A percentile compares a stretch with the other conserved stretches of the same genome.
These are phyloP conservation scores for Coemansia sp. DNA, from an alignment of 192 early-diverging fungal genomes.

Conservation along the genomic window DNA sequence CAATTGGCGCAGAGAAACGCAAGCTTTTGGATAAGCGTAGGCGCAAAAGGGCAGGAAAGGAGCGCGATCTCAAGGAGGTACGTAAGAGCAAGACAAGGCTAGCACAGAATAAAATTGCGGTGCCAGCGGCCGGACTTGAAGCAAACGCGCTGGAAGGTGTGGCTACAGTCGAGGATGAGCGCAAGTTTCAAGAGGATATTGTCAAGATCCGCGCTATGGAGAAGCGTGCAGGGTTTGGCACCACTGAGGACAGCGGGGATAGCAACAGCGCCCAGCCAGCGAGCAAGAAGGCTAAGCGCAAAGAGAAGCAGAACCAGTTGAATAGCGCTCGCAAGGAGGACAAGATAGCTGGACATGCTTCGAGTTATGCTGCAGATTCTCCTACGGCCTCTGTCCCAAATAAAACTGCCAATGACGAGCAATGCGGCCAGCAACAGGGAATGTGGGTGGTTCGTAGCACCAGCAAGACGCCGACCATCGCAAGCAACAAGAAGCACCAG, in stretches of 20 bases:
- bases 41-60: constrained; percentile 37
- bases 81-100: constrained; percentile 18
- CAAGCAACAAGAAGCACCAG: constrained; percentile 10
- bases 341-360: constrained; percentile 1
- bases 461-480: neutral
- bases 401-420: neutral
- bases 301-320: constrained; percentile 27
- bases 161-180: constrained; percentile 39
- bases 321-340: neutral
- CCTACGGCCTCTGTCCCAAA: neutral
- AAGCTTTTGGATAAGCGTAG: constrained; percentile 45
- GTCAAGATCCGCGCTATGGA: constrained; percentile 43
- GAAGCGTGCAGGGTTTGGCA: constrained; percentile 23
- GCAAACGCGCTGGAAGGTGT: constrained; percentile 39
- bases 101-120: constrained; percentile 12
- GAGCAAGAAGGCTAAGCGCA: constrained; percentile 39
- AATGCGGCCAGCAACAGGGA: neutral
- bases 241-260: constrained; percentile 7
- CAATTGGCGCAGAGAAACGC: constrained; percentile 40
- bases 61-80: constrained; percentile 30
- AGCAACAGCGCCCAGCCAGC: neutral
- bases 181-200: constrained; percentile 34
- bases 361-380: neutral
- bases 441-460: constrained; percentile 26
- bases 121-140: constrained; percentile 23